Evolutionary conservation across 78 protist species (phyloP).

Genomic region (Chrysochromulina parva): DNA sequence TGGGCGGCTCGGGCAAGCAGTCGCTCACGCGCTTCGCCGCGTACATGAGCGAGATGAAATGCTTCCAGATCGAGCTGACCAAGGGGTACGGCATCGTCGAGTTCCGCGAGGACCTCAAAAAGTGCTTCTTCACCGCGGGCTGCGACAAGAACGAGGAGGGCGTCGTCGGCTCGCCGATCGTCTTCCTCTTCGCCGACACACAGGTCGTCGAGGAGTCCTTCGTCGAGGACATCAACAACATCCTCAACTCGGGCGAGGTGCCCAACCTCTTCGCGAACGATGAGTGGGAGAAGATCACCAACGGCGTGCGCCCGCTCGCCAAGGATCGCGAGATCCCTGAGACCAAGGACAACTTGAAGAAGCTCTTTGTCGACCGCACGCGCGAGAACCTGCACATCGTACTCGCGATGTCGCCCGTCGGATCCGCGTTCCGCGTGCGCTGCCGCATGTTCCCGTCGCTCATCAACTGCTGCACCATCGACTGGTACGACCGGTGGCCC

Average conservation of each 20-base stretch:
- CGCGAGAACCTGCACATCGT: constrained; percentile 66
- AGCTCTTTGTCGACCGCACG: constrained; percentile 48
- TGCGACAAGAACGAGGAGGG: constrained; percentile 1
- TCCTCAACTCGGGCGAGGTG: constrained; percentile 74
- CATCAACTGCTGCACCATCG: constrained; percentile 67
- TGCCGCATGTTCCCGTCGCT: constrained; percentile 69
- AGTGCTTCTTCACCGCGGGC: constrained; percentile 58
- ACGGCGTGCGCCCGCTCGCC: constrained; percentile 7
- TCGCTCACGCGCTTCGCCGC: constrained; percentile 62
- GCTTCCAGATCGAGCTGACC: constrained; percentile 57
- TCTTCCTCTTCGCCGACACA: constrained; percentile 67
- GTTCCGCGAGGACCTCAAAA: constrained; percentile 73
- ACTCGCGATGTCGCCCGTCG: constrained; percentile 73
- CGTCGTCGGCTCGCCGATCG: constrained; percentile 34
- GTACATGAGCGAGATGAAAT: constrained; percentile 40
- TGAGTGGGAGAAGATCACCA: constrained; percentile 54
- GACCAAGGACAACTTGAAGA: constrained; percentile 45
- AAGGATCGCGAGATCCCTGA: constrained; percentile 24
- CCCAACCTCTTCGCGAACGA: constrained; percentile 67
- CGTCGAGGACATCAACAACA: constrained; percentile 78
- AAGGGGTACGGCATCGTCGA: constrained; percentile 63
- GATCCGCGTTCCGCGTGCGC: constrained; percentile 57
- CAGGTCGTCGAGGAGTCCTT: constrained; percentile 72
- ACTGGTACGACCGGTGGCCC: constrained; percentile 81
- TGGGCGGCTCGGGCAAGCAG: constrained; percentile 72